These are phyloP conservation scores for Puccinia horiana DNA, from an alignment of 1,284 basidiomycete species.

Conservation along the genomic window DNA sequence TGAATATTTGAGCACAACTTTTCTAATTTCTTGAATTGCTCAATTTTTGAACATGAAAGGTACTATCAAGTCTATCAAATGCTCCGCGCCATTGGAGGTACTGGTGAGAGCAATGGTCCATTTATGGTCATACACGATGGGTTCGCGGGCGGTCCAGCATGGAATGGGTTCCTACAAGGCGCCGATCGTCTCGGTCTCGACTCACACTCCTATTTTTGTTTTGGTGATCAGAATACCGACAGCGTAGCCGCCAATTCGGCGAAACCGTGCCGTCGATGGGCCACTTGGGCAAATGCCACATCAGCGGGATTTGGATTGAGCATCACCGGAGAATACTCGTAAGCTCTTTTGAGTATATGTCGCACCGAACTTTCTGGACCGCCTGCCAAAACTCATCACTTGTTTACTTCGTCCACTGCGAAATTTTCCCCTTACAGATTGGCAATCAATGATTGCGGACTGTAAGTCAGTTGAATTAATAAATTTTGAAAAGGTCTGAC, in stretches of 20 bases:
- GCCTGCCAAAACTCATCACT: not conserved
- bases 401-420: not conserved
- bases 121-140: conserved; percentile 76
- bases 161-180: conserved; percentile 67
- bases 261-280: conserved; percentile 55
- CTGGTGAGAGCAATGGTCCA: conserved; percentile 76
- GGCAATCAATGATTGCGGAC: conserved; percentile 49
- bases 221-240: conserved; percentile 51
- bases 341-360: not conserved
- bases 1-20: not conserved
- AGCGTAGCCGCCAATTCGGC: conserved; percentile 48
- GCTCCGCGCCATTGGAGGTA: conserved; percentile 75
- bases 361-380: not conserved
- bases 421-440: not conserved
- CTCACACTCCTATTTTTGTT: conserved; percentile 63
- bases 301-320: conserved; percentile 55
- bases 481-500: not conserved
- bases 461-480: conserved; percentile 13
- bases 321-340: conserved; percentile 57
- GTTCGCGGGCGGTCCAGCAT: conserved; percentile 73
- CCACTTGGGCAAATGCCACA: conserved; percentile 53
- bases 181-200: conserved; percentile 72
- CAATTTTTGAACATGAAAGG: conserved; percentile 58
- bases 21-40: conserved; percentile 31
- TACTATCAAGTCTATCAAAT: conserved; percentile 76